Evolutionary conservation across 176 grass and related monocot genomes (phyloP).

Genomic region (Eleusine indica): DNA sequence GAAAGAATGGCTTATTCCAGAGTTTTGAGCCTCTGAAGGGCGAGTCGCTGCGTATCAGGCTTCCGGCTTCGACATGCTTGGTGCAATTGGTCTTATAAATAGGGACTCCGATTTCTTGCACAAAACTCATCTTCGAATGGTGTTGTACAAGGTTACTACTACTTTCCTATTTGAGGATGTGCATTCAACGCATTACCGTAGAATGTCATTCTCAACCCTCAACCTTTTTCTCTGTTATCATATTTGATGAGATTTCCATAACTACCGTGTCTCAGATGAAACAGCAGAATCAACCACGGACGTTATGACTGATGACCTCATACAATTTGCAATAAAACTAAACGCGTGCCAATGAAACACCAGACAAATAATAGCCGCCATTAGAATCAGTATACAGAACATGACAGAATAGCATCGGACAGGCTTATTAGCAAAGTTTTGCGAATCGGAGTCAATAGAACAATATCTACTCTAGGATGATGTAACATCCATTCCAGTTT

Average conservation of each 20-base stretch:
- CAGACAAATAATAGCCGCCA: not conserved
- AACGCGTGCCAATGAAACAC: no score
- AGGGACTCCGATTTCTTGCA: not conserved
- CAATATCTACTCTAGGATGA: not conserved
- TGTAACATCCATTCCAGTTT: not conserved
- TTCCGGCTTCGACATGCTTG: not conserved
- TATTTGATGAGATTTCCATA: no score
- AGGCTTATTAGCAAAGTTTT: not conserved
- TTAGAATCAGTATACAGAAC: not conserved
- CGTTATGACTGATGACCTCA: not conserved
- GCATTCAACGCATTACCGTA: no score
- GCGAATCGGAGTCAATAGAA: not conserved
- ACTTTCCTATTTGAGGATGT: no score
- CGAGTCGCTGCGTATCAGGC: no score
- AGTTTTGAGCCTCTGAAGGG: no score
- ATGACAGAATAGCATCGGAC: not conserved
- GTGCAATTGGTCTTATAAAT: not conserved
- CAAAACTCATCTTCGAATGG: not conserved
- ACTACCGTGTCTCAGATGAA: not conserved
- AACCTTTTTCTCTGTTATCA: no score
- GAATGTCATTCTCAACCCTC: no score
- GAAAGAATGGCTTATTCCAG: no score
- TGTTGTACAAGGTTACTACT: no score
- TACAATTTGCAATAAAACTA: no score
- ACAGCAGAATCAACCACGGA: not conserved